Base-by-base conservation (phyloP, 1,284 basidiomycete genomes). In the Psilocybe mexicana region DNA sequence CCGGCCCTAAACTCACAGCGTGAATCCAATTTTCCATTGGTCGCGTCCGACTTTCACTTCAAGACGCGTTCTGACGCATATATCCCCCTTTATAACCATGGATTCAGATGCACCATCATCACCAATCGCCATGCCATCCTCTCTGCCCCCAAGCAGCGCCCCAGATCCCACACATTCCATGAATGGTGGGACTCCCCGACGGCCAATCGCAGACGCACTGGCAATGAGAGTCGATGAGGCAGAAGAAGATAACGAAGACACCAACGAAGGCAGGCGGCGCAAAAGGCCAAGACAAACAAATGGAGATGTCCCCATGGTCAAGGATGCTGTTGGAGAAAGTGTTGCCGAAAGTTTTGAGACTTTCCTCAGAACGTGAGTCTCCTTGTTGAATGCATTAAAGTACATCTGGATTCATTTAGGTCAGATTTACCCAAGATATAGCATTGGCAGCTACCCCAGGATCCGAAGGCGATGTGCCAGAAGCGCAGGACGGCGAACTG, bases 291-390 rank as follows among this genome's bases (percentile, higher is more conserved):
- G 79, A 57, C 83, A 84, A 63, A 73, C 74, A 11, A 80, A 80
- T 55, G 82, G 78, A 4, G 86, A 93, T 64, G 84, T 96, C 0
- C 92, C 94, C 0, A 77, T 93, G 50, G 94, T 98, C 1, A 90
- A 88, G 64, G 96, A 98, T 73, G 86, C 90, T 42, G 94, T 96
- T 11, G 95, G 95, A 52, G 95, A 98, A 74, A 92, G 90, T 66
- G 92, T 98, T 2, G 87, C 90, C 59, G 92, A 95, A 69, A 89
- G 88, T 65, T 98, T 98, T 69, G 89, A 92, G 70, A 84, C 85
- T 4, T 98, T 99, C 74, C 75, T 99, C 54, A 92, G 94, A 76
- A 89, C 85, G 94, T 97, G 71, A 67, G 92, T 75, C 14, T 35
- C 48, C 42, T 43, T 40, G 55, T 11, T 57, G 52, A 51, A 45